Base-by-base conservation (phyloP, 2,329 filamentous ascomycete genomes). In the Penicillium oxalicum region DNA sequence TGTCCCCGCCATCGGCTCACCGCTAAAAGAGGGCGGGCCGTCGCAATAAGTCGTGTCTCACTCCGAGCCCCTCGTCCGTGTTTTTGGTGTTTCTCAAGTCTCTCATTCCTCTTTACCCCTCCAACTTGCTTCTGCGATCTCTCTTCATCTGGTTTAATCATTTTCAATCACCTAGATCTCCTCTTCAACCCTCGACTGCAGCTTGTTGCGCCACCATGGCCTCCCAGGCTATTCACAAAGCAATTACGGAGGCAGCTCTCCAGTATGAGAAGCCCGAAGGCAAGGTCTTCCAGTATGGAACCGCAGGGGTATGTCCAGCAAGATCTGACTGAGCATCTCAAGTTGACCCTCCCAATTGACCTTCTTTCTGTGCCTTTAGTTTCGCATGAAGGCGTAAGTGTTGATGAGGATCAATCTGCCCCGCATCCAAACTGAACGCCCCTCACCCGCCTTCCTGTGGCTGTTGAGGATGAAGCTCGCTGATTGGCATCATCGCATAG, bases 371-470 rank as follows among this genome's bases (percentile, higher is more conserved):
- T 49, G 35, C 33, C 47, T 49, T 45, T 57, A 83, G 81, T 86
- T 86, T 66, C 81, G 83, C 50, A 85, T 84, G 74, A 85, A 83
- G 73, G 81, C 82, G 80, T 84, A 76, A 70, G 78, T 67, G 52
- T 49, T 44, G 34, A 50, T 50, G 47, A 49, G 41, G 53, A 51
- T 58, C 57, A 49, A 62, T 61, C 55, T 60, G 50, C 58, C 59
- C 59, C 57, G 56, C 59, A 57, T 61, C 58, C 61, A 60, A 55
- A 54, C 38, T 13, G 13, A 25, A 11, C 29, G 29, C 29, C 29
- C 18, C 24, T 12, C 56, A 60, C 61, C 63, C 62, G 58, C 62
- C 61, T 61, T 62, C 54, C 53, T 52, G 57, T 47, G 50, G 53
- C 55, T 61, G 63, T 64, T 66, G 57, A 64, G 52, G 55, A 48